Evolutionary conservation across 441 rosid genomes (phyloP).

Genomic region (Erysimum cheiri): DNA sequence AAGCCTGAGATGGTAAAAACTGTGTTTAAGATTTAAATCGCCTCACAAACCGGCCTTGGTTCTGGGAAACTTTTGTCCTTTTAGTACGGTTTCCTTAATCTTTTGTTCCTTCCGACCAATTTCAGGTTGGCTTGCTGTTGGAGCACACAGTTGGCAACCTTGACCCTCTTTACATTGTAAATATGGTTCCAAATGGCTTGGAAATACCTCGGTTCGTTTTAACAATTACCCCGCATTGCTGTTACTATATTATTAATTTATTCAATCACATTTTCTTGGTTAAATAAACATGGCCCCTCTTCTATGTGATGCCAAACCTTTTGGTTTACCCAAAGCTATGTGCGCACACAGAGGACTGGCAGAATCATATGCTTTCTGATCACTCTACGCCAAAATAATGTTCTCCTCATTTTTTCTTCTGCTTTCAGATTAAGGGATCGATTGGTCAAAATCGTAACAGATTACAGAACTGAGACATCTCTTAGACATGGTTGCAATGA

Average conservation of each 20-base stretch:
- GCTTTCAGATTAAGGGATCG: conserved; percentile 87
- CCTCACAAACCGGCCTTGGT: neutral
- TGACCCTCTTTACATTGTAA: conserved; percentile 96
- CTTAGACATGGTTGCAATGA: conserved; percentile 98
- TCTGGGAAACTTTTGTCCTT: conserved; percentile 13
- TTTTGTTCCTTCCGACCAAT: conserved; percentile 39
- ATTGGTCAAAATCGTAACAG: conserved; percentile 91
- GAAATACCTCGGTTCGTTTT: conserved; percentile 94
- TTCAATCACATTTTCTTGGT: neutral
- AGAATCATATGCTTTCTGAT: conserved; percentile 10
- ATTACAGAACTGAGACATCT: conserved; percentile 98
- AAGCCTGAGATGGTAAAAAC: conserved; percentile 92
- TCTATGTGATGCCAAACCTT: conserved; percentile 25
- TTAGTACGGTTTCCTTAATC: conserved; percentile 22
- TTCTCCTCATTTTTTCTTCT: conserved; percentile 13
- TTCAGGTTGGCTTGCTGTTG: conserved; percentile 90
- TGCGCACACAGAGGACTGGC: neutral
- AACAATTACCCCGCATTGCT: conserved; percentile 8
- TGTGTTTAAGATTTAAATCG: conserved; percentile 10
- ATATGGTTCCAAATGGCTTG: conserved; percentile 96
- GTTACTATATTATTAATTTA: neutral
- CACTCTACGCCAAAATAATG: conserved; percentile 2
- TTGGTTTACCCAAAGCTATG: conserved; percentile 21
- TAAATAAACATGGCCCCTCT: neutral
- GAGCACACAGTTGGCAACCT: conserved; percentile 99